Conservation (phyloP, 1,139 yeast genomes). For the Hemisphaericaspora xylofermentans region DNA sequence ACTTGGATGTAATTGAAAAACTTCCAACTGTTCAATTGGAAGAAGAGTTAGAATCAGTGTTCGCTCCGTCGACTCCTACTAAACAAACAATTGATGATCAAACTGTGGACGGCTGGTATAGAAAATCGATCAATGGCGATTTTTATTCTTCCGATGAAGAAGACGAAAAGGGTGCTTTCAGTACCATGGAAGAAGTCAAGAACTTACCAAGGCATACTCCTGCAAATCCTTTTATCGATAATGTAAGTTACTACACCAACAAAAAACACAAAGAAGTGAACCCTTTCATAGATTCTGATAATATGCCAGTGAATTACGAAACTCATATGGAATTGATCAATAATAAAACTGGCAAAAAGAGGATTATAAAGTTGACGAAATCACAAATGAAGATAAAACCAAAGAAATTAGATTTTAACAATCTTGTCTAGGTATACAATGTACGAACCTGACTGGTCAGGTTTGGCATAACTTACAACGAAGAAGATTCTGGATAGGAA, state of each 20-base stretch:
- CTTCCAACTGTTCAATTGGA: conserved; percentile 6
- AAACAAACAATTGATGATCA: conserved; percentile 37
- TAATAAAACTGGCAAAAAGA: conserved; percentile 38
- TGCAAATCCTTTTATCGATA: conserved; percentile 15
- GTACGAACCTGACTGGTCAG: conserved; percentile 2
- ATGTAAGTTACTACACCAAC: background rate
- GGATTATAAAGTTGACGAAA: conserved; percentile 32
- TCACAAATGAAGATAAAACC: conserved; percentile 41
- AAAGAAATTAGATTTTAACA: conserved; percentile 28
- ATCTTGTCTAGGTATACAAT: background rate
- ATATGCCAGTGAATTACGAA: conserved; percentile 22
- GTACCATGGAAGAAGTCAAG: conserved; percentile 7
- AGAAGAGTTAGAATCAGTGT: conserved; percentile 9
- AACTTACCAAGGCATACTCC: conserved; percentile 9
- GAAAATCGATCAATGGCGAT: conserved; percentile 26
- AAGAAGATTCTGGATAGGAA: too few species aligned
- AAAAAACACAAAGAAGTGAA: conserved; percentile 2
- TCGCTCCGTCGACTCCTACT: conserved; percentile 30
- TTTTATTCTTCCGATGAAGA: conserved; percentile 36
- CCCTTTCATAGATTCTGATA: conserved; percentile 1
- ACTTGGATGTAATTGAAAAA: conserved; percentile 5
- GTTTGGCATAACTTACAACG: too few species aligned
- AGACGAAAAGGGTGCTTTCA: conserved; percentile 8
- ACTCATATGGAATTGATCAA: conserved; percentile 43
- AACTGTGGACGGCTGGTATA: conserved; percentile 39